Evolutionary conservation across 2,329 filamentous ascomycete species (phyloP), one percentile per base, ranked within the genome.

Genomic region (Mollisia scopiformis): DNA sequence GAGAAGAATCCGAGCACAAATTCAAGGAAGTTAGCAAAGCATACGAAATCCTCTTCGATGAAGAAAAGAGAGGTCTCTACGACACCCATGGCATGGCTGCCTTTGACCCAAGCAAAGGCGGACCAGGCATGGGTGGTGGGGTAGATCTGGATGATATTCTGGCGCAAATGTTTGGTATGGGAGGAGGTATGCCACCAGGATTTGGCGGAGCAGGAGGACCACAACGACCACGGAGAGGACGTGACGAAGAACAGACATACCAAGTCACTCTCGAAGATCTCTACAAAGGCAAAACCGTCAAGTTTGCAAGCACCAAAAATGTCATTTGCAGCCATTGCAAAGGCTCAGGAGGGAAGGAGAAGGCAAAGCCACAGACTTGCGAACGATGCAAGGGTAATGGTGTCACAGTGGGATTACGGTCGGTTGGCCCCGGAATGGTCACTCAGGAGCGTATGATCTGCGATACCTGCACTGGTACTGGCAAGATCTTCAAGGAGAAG

Each of bases 261-360:
- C 88, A 93, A 74, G 91, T 98, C 60, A 90, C 88, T 2, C 79
- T 99, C 62, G 95, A 98, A 75, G 95, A 99, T 77, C 83, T 99
- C 31, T 99, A 98, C 84, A 97, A 96, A 79, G 95, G 95, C 71
- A 97, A 98, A 83, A 97, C 95, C 0, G 95, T 96, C 73, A 95
- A 96, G 79, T 97, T 99, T 75, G 88, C 92, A 8, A 95, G 91
- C 72, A 96, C 93, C 72, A 98, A 98, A 81, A 94, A 97, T 73
- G 85, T 97, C 63, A 82, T 97, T 63, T 99, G 95, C 78, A 84
- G 84, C 61, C 84, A 88, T 70, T 99, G 95, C 81, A 94, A 93
- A 74, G 95, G 95, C 47, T 87, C 84, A 50, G 95, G 95, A 41
- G 95, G 91, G 66, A 97, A 96, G 78, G 91, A 96, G 63, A 96